Base-by-base conservation (phyloP, 371 early-diverging fungal genomes). In the Rhizopus arrhizus region DNA sequence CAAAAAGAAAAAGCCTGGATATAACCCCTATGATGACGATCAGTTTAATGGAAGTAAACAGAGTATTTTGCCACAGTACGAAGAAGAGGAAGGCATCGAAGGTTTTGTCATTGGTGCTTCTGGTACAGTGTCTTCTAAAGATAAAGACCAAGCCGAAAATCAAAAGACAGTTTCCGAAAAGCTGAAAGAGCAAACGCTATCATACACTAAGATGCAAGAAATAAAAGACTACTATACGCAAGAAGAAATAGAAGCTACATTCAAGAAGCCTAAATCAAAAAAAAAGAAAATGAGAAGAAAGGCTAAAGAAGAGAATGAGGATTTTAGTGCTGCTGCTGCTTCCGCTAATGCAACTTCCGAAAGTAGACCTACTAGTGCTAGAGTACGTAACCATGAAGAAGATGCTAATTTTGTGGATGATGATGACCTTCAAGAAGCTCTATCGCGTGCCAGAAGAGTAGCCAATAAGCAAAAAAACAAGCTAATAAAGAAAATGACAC, bases 371-470 rank as follows among this genome's bases (percentile, higher is more conserved):
- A 38, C 55, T 11, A 59, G 46, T 12, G 45, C 55, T 11, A 59
- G 46, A 56, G 16, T 43, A 32, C 64, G 64, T 32, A 64, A 56
- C 3, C 22, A 60, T 4, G 68, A 68, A 34, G 54, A 56, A 9
- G 85, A 87, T 52, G 73, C 85, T 35, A 94, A 90, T 64, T 90
- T 91, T 79, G 95, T 95, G 12, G 97, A 97, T 62, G 97, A 97
- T 69, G 95, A 95, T 59, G 97, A 97, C 56, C 73, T 97, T 36
- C 95, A 95, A 60, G 73, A 74, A 40, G 91, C 94, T 2, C 73
- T 97, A 32, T 85, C 95, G 0, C 73, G 85, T 32, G 82, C 94
- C 4, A 85, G 97, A 53, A 77, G 88, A 35, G 59, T 83, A 32
- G 88, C 86, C 0, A 84, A 82, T 7, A 80, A 80, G 47, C 84